These are phyloP conservation scores for Carex scoparia DNA, from an alignment of 176 grass and related monocot species.

Conservation along the genomic window DNA sequence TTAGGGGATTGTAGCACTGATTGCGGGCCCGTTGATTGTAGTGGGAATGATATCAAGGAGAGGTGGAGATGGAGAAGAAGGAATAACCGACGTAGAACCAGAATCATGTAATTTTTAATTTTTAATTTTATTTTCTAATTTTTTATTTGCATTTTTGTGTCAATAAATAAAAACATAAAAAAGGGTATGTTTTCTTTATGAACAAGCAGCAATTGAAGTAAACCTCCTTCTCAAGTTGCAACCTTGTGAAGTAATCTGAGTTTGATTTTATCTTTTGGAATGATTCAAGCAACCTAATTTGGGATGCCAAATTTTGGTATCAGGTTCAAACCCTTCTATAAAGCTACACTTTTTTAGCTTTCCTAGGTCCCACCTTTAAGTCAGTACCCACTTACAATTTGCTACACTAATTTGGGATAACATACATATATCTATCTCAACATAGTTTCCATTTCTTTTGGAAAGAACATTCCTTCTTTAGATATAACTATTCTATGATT, in stretches of 20 bases:
- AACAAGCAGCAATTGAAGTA: slow-evolving; percentile 15
- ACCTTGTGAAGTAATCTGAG: slow-evolving; percentile 7
- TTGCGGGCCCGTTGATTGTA: background rate
- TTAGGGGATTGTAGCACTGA: background rate
- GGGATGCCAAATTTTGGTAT: slow-evolving; percentile 15
- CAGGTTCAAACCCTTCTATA: slow-evolving; percentile 7
- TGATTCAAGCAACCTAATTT: background rate
- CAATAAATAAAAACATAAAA: background rate
- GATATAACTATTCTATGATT: background rate
- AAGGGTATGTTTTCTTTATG: background rate
- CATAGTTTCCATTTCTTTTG: background rate
- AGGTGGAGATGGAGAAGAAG: slow-evolving; percentile 63
- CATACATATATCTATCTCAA: background rate
- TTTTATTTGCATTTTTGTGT: background rate
- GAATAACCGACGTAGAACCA: slow-evolving; percentile 19
- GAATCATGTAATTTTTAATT: background rate
- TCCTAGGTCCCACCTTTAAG: background rate
- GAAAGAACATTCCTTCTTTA: background rate
- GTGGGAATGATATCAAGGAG: slow-evolving; percentile 50
- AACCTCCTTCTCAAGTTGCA: slow-evolving; percentile 6
- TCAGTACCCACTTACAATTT: background rate
- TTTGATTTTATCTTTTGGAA: background rate
- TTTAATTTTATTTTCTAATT: background rate
- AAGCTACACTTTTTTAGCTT: background rate
- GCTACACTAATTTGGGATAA: background rate